Percentiles rank a stretch among this genome's conserved stretches.
These are phyloP conservation scores for Nidula niveotomentosa DNA, from an alignment of 1,284 basidiomycete species.

Conservation along the genomic window DNA sequence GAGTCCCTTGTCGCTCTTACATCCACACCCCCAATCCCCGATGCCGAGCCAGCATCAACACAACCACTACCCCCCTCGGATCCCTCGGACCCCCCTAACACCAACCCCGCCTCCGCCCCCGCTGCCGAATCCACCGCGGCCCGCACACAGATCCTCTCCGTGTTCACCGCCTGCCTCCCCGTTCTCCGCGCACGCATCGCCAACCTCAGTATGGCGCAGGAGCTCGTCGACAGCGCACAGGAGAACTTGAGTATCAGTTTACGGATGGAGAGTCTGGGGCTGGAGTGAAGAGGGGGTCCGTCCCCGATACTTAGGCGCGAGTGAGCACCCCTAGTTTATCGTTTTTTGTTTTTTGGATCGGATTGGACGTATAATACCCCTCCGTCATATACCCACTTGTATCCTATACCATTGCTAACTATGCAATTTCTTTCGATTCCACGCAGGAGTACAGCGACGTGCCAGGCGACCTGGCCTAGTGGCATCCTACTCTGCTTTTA, in stretches of 20 bases:
- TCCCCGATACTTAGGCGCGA: too few species aligned
- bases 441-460: too few species aligned
- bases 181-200: conserved; percentile 39
- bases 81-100: not conserved
- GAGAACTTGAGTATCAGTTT: conserved; percentile 42
- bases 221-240: conserved; percentile 43
- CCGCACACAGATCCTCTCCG: conserved; percentile 32
- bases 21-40: conserved; percentile 1
- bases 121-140: conserved; percentile 11
- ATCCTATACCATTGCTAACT: too few species aligned
- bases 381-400: too few species aligned
- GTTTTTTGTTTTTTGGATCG: too few species aligned
- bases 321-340: too few species aligned
- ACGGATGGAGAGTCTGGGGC: conserved; percentile 42
- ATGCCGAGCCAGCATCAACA: conserved; percentile 10
- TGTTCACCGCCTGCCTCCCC: conserved; percentile 42
- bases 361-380: too few species aligned
- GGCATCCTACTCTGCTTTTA: too few species aligned
- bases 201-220: conserved; percentile 44
- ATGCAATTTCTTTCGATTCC: too few species aligned
- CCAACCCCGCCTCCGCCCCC: conserved; percentile 5
- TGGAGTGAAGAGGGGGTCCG: not conserved
- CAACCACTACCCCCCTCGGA: conserved; percentile 33
- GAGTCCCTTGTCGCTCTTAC: conserved; percentile 30
- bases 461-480: too few species aligned